Evolutionary conservation across 2,329 filamentous ascomycete genomes (phyloP), one percentile per base, ranked within the genome.

Genomic region (Triangularia setosa): DNA sequence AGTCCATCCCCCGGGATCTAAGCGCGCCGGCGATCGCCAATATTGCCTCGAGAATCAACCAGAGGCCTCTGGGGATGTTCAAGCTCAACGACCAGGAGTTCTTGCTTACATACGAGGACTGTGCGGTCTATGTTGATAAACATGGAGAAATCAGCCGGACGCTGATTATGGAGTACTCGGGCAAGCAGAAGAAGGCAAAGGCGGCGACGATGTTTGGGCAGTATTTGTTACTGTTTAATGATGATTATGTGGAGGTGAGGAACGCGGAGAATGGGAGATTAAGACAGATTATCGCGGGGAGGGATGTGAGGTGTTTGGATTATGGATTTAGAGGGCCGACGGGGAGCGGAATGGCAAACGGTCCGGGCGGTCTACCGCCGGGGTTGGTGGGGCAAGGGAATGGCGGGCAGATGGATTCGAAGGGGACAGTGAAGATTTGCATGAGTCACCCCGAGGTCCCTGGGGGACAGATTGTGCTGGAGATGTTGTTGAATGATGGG

Each of bases 101-200:
- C 78, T 81, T 99, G 25, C 87, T 97, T 58, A 92, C 91, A 40
- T 99, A 98, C 76, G 91, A 96, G 77, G 93, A 97, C 76, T 98
- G 94, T 71, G 95, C 93, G 18, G 93, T 99, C 8, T 99, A 98
- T 73, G 91, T 98, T 74, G 96, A 99, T 81, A 97, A 98, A 78
- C 93, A 98, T 76, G 95, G 95, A 69, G 95, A 99, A 67, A 92
- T 99, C 27, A 94, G 89, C 44, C 90, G 96, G 55, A 92, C 90
- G 27, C 92, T 98, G 64, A 93, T 98, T 73, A 97, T 99, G 93
- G 93, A 98, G 75, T 99, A 98, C 76, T 95, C 96, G n/a, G 95
- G 95, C 69, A 94, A 90, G 72, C 84, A 86, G 74, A 87, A 86
- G 77, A 86, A 86, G 76, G 95, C 95, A 1, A 89, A 90, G 67